Evolutionary conservation across 345 rosid species (phyloP).

Genomic region (Citrus maxima): DNA sequence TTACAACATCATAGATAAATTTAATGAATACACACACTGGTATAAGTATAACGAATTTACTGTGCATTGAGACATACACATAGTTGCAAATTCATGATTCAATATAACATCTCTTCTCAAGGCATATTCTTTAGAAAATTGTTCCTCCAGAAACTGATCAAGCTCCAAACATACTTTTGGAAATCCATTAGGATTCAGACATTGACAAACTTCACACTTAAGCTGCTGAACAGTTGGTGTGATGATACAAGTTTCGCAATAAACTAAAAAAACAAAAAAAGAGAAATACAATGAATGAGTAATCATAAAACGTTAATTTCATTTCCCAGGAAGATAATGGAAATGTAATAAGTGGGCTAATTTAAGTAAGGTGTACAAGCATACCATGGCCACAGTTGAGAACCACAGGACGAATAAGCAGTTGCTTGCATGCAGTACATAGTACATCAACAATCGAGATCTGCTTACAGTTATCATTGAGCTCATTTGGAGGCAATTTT

Average conservation of each 20-base stretch:
- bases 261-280: conserved; percentile 37
- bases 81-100: conserved; percentile 27
- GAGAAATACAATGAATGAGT: background rate
- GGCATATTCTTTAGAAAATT: conserved; percentile 59
- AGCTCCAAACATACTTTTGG: conserved; percentile 72
- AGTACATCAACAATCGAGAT: conserved; percentile 49
- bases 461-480: conserved; percentile 20
- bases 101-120: conserved; percentile 36
- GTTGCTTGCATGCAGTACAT: conserved; percentile 67
- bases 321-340: background rate
- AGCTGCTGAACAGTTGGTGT: conserved; percentile 34
- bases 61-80: conserved; percentile 23
- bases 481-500: conserved; percentile 9
- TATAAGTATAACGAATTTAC: background rate
- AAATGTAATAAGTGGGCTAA: background rate
- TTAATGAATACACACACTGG: background rate
- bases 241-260: conserved; percentile 62
- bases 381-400: conserved; percentile 95
- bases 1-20: background rate
- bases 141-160: conserved; percentile 53
- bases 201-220: conserved; percentile 60
- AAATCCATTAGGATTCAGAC: conserved; percentile 51
- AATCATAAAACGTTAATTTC: background rate
- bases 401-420: conserved; percentile 56
- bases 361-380: conserved; percentile 1